Base-by-base conservation (phyloP, 306 rosid species). In the Leucaena leucocephala region DNA sequence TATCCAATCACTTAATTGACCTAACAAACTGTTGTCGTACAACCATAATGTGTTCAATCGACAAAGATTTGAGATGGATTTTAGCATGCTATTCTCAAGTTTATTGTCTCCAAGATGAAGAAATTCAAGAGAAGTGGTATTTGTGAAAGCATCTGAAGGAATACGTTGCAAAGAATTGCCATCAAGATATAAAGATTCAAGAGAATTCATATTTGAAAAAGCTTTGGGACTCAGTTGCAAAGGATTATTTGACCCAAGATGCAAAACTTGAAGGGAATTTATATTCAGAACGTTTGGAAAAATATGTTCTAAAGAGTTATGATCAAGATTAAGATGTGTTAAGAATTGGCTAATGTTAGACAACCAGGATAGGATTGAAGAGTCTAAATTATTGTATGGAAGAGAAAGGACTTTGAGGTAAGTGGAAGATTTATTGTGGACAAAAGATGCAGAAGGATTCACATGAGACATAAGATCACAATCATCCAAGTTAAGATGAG, bases 101-200 rank as follows among this genome's bases (percentile, higher is more conserved):
- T 82, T 35, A 64, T 84, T 84, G 2, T 13, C 3, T 0, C 38
- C 33, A 10, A 84, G 82, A 73, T 77, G 74, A 6, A 84, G 69
- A 19, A 16, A 43, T 42, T 17, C 12, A 17, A 72, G 74, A 58
- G 82, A 77, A 66, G 34, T 55, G 69, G 72, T 45, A 33, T 38
- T 72, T 48, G 57, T 15, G 33, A 80, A 80, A 67, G 39, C 82
- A 57, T 76, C 52, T 5, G 84, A 84, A 68, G 74, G 15, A 42
- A 33, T 77, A 72, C 74, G 82, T 49, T 59, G 38, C 35, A 85
- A 19, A 62, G 9, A 8, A 35, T 50, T 50, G 2, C 2, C 0
- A 0, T 35, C 0, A 48, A 48, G 17, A 48, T 0, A 0, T 4
- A 48, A 48, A 48, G n/a, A 13, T 48, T 48, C 54, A 48, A 14